A percentile compares a stretch with the other conserved stretches of the same genome.
phyloP scores from a whole-genome alignment of 2,329 filamentous ascomycete genomes.

The Amphichorda felina region DNA sequence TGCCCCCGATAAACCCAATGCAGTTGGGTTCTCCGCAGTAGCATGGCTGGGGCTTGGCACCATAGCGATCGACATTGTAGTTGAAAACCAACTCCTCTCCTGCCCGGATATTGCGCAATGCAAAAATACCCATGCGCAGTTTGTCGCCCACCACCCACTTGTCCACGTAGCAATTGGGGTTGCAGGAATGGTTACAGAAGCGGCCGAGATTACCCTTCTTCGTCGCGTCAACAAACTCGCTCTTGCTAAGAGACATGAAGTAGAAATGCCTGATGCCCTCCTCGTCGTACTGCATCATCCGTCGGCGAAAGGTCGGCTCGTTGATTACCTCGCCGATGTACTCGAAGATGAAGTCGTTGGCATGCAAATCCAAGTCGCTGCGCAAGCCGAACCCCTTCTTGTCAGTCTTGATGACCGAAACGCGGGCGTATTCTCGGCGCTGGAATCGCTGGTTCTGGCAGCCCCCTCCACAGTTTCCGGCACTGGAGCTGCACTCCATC shows the following conservation, averaged over 20 bases:
- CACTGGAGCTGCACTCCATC: slow-evolving; percentile 83
- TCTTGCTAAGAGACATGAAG: slow-evolving; percentile 97
- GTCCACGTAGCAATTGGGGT: slow-evolving; percentile 97
- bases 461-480: slow-evolving; percentile 65
- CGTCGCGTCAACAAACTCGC: slow-evolving; percentile 94
- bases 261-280: slow-evolving; percentile 99
- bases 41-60: slow-evolving; percentile 90
- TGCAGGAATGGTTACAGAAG: slow-evolving; percentile 99
- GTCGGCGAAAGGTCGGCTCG: slow-evolving; percentile 75
- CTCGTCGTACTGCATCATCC: slow-evolving; percentile 87
- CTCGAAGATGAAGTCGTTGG: slow-evolving; percentile 92
- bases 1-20: slow-evolving; percentile 91
- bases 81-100: slow-evolving; percentile 98
- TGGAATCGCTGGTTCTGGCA: slow-evolving; percentile 96
- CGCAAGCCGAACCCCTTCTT: slow-evolving; percentile 95
- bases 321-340: slow-evolving; percentile 98
- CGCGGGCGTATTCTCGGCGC: slow-evolving; percentile 76
- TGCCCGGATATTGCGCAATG: slow-evolving; percentile 68
- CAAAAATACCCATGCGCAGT: slow-evolving; percentile 97
- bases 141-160: slow-evolving; percentile 99
- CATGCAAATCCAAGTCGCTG: slow-evolving; percentile 61
- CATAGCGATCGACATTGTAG: slow-evolving; percentile 98
- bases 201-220: slow-evolving; percentile 92
- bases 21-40: slow-evolving; percentile 94
- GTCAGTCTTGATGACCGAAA: slow-evolving; percentile 93